phyloP scores from a whole-genome alignment of 805 yeast genomes.

The Lachancea kluyveri region DNA sequence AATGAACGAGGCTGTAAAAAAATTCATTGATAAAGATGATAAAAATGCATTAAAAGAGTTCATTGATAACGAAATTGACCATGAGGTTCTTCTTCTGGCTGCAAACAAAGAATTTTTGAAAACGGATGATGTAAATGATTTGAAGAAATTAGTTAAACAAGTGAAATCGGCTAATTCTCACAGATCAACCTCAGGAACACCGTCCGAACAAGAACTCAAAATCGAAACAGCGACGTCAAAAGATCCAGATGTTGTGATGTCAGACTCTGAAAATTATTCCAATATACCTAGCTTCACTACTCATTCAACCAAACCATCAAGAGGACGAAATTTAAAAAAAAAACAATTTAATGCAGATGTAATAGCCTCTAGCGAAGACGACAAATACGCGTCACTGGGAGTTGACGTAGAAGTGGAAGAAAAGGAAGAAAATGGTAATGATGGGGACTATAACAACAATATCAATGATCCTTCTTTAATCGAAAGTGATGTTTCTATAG shows the following conservation, averaged over 20 bases:
- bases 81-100: constrained; percentile 44
- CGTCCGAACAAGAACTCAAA: constrained; percentile 1
- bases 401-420: too few species aligned
- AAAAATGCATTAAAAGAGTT: constrained; percentile 61
- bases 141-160: constrained; percentile 39
- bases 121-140: constrained; percentile 36
- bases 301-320: not conserved
- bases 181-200: constrained; percentile 5
- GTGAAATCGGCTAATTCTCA: constrained; percentile 32
- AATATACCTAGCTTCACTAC: not conserved
- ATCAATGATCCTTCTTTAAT: constrained; percentile 6
- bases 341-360: too few species aligned
- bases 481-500: constrained; percentile 9
- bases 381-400: too few species aligned
- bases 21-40: constrained; percentile 78
- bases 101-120: constrained; percentile 36
- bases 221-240: too few species aligned
- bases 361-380: too few species aligned
- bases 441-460: too few species aligned
- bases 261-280: not conserved
- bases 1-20: constrained; percentile 63
- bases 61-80: constrained; percentile 48
- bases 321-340: too few species aligned
- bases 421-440: too few species aligned
- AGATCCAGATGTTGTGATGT: not conserved